phyloP scores from a whole-genome alignment of 202 grass and related monocot genomes.

The Schoenoplectus tabernaemontani region DNA sequence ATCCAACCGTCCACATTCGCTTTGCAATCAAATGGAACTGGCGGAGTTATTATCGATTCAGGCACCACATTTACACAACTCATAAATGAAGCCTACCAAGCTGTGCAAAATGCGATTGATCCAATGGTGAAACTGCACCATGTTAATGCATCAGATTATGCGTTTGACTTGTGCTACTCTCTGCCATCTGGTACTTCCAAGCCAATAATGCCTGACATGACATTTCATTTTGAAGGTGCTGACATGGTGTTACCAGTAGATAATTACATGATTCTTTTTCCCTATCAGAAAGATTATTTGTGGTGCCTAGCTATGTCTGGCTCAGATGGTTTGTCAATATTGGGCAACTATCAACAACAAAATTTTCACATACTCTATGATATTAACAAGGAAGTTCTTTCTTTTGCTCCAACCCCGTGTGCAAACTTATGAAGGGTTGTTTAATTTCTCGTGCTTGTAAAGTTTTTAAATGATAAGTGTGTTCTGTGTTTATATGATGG shows the following conservation, averaged over 20 bases:
- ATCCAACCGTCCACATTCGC: slow-evolving; percentile 29
- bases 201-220: slow-evolving; percentile 39
- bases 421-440: neutral
- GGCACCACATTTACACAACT: slow-evolving; percentile 41
- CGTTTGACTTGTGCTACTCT: slow-evolving; percentile 41
- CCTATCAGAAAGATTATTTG: neutral
- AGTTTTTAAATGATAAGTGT: neutral
- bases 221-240: slow-evolving; percentile 51
- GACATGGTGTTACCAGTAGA: slow-evolving; percentile 38
- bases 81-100: slow-evolving; percentile 24
- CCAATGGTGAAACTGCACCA: slow-evolving; percentile 15
- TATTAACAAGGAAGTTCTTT: slow-evolving; percentile 25
- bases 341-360: slow-evolving; percentile 49
- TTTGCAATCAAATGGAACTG: slow-evolving; percentile 33
- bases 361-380: slow-evolving; percentile 59
- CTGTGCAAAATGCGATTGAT: slow-evolving; percentile 22
- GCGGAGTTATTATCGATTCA: slow-evolving; percentile 72
- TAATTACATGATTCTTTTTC: slow-evolving; percentile 25
- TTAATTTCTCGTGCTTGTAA: neutral
- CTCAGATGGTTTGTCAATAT: slow-evolving; percentile 31
- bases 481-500: neutral
- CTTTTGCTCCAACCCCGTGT: slow-evolving; percentile 33
- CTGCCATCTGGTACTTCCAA: slow-evolving; percentile 21
- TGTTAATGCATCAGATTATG: slow-evolving; percentile 6
- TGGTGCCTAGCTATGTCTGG: slow-evolving; percentile 36